Percentiles rank a stretch among this genome's conserved stretches.
phyloP scores from a whole-genome alignment of 495 filamentous ascomycete species.

The Evansstolkia leycettana region DNA sequence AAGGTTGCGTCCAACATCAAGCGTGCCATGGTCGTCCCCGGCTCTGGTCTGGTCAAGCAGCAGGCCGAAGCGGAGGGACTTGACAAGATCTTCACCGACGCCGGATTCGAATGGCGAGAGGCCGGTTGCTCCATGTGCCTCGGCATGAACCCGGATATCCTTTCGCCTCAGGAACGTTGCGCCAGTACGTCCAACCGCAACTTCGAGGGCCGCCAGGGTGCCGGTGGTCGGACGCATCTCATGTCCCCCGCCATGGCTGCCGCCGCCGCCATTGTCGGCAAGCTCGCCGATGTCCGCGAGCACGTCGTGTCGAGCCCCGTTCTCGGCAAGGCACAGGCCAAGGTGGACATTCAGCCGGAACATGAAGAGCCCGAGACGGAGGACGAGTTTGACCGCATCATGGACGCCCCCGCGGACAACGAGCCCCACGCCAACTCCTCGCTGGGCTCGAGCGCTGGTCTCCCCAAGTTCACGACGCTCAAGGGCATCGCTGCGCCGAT shows the following conservation, averaged over 20 bases:
- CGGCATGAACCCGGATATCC: constrained; percentile 98
- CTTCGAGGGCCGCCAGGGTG: constrained; percentile 94
- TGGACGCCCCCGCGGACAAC: constrained; percentile 64
- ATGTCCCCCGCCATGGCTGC: constrained; percentile 98
- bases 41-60: constrained; percentile 87
- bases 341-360: constrained; percentile 44
- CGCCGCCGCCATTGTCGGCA: constrained; percentile 78
- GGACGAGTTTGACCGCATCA: constrained; percentile 61
- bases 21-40: constrained; percentile 90
- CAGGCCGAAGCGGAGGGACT: constrained; percentile 88
- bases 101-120: constrained; percentile 96
- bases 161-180: constrained; percentile 87
- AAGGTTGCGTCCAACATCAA: constrained; percentile 81
- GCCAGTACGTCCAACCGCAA: constrained; percentile 95
- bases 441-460: constrained; percentile 43
- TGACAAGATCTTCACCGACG: constrained; percentile 80
- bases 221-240: constrained; percentile 83
- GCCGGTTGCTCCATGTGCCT: constrained; percentile 98
- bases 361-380: constrained; percentile 65
- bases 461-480: constrained; percentile 69
- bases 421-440: constrained; percentile 47
- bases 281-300: constrained; percentile 82
- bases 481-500: constrained; percentile 84
- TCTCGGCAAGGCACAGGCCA: constrained; percentile 43
- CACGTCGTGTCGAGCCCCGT: constrained; percentile 48